Percentiles rank a stretch among this genome's conserved stretches.
Conservation (phyloP, 345 rosid species). For the Aquilaria malaccensis region DNA sequence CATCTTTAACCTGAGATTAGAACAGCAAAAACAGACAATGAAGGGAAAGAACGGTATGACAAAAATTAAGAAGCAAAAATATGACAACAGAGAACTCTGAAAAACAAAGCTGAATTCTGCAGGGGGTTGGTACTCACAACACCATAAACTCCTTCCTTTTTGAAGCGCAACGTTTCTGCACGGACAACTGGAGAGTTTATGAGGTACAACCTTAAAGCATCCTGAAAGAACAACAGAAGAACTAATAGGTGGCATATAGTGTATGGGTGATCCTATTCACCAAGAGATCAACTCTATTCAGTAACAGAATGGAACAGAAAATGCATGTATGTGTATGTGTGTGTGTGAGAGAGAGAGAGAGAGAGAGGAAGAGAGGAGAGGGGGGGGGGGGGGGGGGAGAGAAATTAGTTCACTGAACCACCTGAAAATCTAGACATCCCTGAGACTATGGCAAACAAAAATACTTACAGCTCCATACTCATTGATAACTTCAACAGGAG, state of each 20-base stretch:
- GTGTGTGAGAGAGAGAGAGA: no score
- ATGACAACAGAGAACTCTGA: conserved; percentile 6
- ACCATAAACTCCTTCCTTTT: conserved; percentile 83
- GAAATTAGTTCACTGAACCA: conserved; percentile 2
- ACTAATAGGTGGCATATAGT: conserved; percentile 3
- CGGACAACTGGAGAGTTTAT: conserved; percentile 99
- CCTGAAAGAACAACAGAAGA: conserved; percentile 35
- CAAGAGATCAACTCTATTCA: not conserved
- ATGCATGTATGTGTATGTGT: not conserved
- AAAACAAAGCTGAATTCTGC: conserved; percentile 6
- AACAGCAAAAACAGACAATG: conserved; percentile 6
- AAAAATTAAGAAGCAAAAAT: conserved; percentile 1
- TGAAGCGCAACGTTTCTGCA: conserved; percentile 91
- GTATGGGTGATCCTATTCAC: not conserved
- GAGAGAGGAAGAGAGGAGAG: not conserved
- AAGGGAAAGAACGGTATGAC: not conserved
- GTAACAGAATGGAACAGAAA: not conserved
- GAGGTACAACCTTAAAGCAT: conserved; percentile 87
- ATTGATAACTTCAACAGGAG: conserved; percentile 81
- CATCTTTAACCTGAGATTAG: conserved; percentile 80
- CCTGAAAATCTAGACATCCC: conserved; percentile 1
- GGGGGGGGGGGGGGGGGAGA: not conserved
- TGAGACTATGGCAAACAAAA: conserved; percentile 1
- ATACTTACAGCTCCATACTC: conserved; percentile 93
- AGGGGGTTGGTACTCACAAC: conserved; percentile 61